Base-by-base conservation (phyloP, 106 monocot species). In the Iris macrosiphon region DNA sequence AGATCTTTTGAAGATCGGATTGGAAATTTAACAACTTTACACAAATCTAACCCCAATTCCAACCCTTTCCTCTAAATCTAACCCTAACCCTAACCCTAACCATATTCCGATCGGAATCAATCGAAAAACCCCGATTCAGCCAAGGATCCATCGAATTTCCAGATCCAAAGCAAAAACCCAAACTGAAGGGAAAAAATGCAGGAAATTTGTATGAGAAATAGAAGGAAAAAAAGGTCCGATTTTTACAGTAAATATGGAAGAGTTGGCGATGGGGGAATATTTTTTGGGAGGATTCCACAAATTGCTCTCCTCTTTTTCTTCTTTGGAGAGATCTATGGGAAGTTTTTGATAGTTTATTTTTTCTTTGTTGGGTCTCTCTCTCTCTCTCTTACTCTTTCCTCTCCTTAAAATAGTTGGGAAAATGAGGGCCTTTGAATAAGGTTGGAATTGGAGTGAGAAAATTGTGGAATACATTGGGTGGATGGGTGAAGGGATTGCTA, bases 221-320 rank as follows among this genome's bases (percentile, higher is more conserved):
- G n/a, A n/a, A 30, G 40, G 30, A 17, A 14, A 14, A 28, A 60
- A 45, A 60, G 59, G 44, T 60, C 44, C 43, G 59, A 44, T 17
- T 60, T 58, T 60, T 60, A 43, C 41, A 42, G 30, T 29, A 60
- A 60, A 60, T 31, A 3, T 20, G 59, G n/a, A n/a, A n/a, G 29
- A 45, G 59, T 30, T 29, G 41, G 44, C 59, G 44, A 44, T 45
- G n/a, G 13, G 50, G 16, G 30, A 3, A 30, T n/a, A n/a, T n/a
- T n/a, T 2, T 25, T 24, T 46, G 14, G 17, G 46, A 10, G 34
- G 10, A 35, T 6, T 35, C 34, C 34, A 35, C 34, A 35, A 35
- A 6, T 35, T 10, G 34, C 34, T 35, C 4, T 35, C 34, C 4
- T 6, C 10, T 35, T 35, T 10, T 35, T 35, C 7, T 35, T 35